Conservation (phyloP, 169 alveolate species). For the Fabrea salina region DNA sequence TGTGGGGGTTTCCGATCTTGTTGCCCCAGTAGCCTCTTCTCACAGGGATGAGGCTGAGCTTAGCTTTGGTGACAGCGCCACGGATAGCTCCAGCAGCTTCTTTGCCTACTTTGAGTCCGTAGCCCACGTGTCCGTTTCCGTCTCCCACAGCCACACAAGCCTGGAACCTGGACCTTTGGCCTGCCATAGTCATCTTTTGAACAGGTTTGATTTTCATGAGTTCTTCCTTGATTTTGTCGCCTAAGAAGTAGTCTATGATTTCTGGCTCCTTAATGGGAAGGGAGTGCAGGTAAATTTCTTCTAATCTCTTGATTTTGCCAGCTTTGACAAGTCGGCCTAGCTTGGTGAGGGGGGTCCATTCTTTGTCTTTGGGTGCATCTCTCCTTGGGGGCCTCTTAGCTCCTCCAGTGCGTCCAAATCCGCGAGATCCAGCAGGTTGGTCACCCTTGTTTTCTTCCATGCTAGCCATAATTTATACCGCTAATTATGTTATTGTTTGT, state of each 20-base stretch:
- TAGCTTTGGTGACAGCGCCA: conserved; percentile 99
- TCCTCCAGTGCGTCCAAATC: not conserved
- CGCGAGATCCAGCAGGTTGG: conserved; percentile 8
- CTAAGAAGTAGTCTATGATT: conserved; percentile 94
- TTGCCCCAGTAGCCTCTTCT: conserved; percentile 99
- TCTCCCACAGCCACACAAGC: conserved; percentile 99
- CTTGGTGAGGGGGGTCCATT: conserved; percentile 99
- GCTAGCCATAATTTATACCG: no score
- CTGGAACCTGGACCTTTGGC: conserved; percentile 99
- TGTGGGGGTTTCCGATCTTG: conserved; percentile 99
- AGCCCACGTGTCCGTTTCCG: conserved; percentile 95
- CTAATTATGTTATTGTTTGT: no score
- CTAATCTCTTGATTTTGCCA: conserved; percentile 95
- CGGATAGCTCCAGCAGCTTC: conserved; percentile 99
- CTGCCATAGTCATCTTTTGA: conserved; percentile 99
- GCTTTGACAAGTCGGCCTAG: conserved; percentile 98
- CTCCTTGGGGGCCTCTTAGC: conserved; percentile 43
- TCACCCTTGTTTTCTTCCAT: not conserved
- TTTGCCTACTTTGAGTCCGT: conserved; percentile 98
- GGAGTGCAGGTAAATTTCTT: conserved; percentile 98
- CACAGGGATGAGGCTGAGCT: conserved; percentile 98
- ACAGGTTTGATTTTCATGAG: conserved; percentile 99
- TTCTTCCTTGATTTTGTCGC: conserved; percentile 95
- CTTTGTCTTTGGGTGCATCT: conserved; percentile 91
- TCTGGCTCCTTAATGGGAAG: conserved; percentile 99